Evolutionary conservation across 2,329 filamentous ascomycete genomes (phyloP).

Genomic region (Neofusicoccum kwambonambiense): DNA sequence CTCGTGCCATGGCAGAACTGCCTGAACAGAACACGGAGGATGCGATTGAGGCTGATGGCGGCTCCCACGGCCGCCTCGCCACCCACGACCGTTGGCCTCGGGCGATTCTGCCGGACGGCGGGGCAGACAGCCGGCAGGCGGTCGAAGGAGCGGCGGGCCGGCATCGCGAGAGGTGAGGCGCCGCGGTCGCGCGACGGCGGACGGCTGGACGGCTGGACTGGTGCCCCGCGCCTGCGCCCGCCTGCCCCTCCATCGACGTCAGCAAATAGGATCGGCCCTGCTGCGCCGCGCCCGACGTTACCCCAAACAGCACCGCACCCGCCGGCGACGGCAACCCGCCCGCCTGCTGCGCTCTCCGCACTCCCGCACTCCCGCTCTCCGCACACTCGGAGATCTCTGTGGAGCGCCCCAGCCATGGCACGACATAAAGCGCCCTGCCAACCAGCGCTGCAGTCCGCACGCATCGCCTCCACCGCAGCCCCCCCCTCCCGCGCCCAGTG

Average conservation of each 20-base stretch:
- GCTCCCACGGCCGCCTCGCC: not conserved
- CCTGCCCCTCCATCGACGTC: constrained; percentile 7
- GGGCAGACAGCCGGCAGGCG: not conserved
- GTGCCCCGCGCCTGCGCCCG: not conserved
- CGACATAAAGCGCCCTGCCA: constrained; percentile 2
- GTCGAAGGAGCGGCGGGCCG: constrained; percentile 19
- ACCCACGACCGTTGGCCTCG: not conserved
- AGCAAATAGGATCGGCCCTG: not conserved
- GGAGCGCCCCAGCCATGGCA: not conserved
- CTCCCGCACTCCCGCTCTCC: not conserved
- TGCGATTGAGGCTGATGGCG: constrained; percentile 7
- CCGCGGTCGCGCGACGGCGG: too few species aligned
- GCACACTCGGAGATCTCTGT: not conserved
- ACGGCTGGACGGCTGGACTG: not conserved
- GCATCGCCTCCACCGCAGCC: not conserved
- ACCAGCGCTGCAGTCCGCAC: not conserved
- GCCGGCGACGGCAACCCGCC: not conserved
- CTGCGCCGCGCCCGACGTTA: not conserved
- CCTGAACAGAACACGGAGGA: constrained; percentile 3
- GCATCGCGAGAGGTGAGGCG: not conserved
- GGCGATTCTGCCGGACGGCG: constrained; percentile 3
- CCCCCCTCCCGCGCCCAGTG: not conserved
- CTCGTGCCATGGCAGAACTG: constrained; percentile 2
- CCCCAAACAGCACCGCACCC: constrained; percentile 5
- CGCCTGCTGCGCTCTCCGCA: constrained; percentile 3